Percentiles rank a stretch among this genome's conserved stretches.
phyloP scores from a whole-genome alignment of 495 filamentous ascomycete genomes.

The Aspergillus incahuasiensis region DNA sequence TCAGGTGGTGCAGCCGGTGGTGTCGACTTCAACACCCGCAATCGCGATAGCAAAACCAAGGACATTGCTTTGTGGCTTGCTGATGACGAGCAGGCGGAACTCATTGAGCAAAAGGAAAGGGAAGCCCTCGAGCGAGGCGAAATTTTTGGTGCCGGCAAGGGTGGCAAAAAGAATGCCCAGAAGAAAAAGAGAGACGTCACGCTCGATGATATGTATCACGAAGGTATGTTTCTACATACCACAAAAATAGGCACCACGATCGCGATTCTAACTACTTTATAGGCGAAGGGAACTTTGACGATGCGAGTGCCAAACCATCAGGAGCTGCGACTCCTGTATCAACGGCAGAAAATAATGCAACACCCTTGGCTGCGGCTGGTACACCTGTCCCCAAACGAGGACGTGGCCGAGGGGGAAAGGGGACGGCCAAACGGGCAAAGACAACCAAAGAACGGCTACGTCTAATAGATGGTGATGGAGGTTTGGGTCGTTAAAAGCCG shows the following conservation, averaged over 20 bases:
- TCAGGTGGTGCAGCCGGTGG: slow-evolving; percentile 76
- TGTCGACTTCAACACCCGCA: slow-evolving; percentile 90
- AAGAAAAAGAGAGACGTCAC: slow-evolving; percentile 74
- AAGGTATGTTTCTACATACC: slow-evolving; percentile 59
- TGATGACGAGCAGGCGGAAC: slow-evolving; percentile 87
- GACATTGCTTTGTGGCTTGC: slow-evolving; percentile 97
- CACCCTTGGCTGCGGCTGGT: slow-evolving; percentile 36
- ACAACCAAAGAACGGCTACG: slow-evolving; percentile 84
- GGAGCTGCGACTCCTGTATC: slow-evolving; percentile 78
- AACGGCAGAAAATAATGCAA: slow-evolving; percentile 39
- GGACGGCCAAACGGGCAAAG: slow-evolving; percentile 77
- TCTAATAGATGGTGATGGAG: slow-evolving; percentile 76
- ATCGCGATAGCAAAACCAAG: slow-evolving; percentile 85
- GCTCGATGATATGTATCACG: slow-evolving; percentile 96
- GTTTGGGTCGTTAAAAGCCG: slow-evolving; percentile 25
- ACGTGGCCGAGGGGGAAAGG: slow-evolving; percentile 47
- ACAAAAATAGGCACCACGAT: neutral
- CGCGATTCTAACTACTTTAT: slow-evolving; percentile 3
- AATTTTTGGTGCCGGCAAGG: slow-evolving; percentile 45
- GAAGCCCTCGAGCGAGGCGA: slow-evolving; percentile 63
- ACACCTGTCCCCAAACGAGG: slow-evolving; percentile 51
- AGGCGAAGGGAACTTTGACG: slow-evolving; percentile 95
- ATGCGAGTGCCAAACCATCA: slow-evolving; percentile 70
- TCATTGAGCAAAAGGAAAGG: slow-evolving; percentile 84
- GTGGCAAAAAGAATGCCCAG: slow-evolving; percentile 49